Evolutionary conservation across 164 flowering plant genomes (phyloP).

Genomic region (Liquidambar formosana): DNA sequence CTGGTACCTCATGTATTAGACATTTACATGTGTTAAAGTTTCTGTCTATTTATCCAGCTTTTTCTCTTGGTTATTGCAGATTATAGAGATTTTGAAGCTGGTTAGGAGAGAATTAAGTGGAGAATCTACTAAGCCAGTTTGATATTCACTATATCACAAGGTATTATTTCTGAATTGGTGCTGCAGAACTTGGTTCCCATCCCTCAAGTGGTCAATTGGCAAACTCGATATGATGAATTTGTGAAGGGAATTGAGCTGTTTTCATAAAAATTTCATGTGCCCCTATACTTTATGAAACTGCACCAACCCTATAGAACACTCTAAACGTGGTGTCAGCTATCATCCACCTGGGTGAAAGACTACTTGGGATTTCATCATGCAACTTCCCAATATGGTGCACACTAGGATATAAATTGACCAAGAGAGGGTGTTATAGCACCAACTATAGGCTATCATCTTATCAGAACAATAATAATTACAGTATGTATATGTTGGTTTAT

Average conservation of each 20-base stretch:
- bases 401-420: too few relatives aligned
- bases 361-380: not conserved
- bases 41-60: not conserved
- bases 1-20: not conserved
- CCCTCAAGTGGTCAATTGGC: not conserved
- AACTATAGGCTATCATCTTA: not conserved
- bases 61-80: constrained; percentile 35
- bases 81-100: constrained; percentile 72
- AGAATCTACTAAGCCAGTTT: constrained; percentile 37
- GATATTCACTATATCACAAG: constrained; percentile 9
- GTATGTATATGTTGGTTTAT: not conserved
- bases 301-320: not conserved
- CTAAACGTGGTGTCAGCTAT: not conserved
- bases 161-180: constrained; percentile 3
- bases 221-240: too few relatives aligned
- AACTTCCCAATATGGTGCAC: not conserved
- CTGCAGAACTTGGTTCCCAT: not conserved
- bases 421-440: not conserved
- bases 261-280: not conserved
- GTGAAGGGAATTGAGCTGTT: not conserved
- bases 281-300: too few relatives aligned
- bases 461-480: not conserved
- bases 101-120: constrained; percentile 71
- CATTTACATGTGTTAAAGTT: not conserved
- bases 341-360: not conserved